Base-by-base conservation (phyloP, 2,329 filamentous ascomycete genomes). In the Daldinia eschscholtzii region DNA sequence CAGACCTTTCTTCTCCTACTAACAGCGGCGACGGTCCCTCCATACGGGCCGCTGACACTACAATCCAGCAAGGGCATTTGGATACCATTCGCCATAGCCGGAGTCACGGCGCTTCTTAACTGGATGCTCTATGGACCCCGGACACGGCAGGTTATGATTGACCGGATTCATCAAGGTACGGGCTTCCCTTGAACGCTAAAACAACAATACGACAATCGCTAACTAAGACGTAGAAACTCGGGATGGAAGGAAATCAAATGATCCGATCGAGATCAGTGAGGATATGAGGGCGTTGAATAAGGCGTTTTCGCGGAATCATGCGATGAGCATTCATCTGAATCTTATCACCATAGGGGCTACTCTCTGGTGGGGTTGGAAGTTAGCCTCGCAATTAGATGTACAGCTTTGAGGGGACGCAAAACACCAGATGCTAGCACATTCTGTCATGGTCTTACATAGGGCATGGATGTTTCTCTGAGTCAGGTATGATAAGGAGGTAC, bases 271-370 rank as follows among this genome's bases (percentile, higher is more conserved):
- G 20, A 41, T 41, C 0, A 77, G 72, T 33, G 65, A 67, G 0
- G 76, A 78, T 41, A 77, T 77, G 75, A 70, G 72, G 26, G 65
- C 59, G 3, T 58, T 77, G 1, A 80, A 78, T 15, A 79, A 70
- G 65, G 67, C 65, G 0, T 83, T 83, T 35, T 76, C 73, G 0
- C 74, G 72, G 0, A 77, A 75, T 6, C 81, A 83, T 61, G 80
- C 81, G 20, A 83, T 82, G 79, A 80, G 78, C 60, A 82, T 83
- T 57, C 81, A 83, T 39, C 64, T 83, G 7, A 83, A 83, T 58
- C 65, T 83, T 28, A 68, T 82, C 10, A 75, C 77, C 0, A 75
- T 83, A 3, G 76, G 71, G 2, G 75, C 76, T 0, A 75, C 76
- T 71, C 7, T 80, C 6, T 75, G 73, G 68, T 80, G 79, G 65